These are phyloP conservation scores for Micractinium sp. DNA, from an alignment of 139 green algal species.

Conservation along the genomic window DNA sequence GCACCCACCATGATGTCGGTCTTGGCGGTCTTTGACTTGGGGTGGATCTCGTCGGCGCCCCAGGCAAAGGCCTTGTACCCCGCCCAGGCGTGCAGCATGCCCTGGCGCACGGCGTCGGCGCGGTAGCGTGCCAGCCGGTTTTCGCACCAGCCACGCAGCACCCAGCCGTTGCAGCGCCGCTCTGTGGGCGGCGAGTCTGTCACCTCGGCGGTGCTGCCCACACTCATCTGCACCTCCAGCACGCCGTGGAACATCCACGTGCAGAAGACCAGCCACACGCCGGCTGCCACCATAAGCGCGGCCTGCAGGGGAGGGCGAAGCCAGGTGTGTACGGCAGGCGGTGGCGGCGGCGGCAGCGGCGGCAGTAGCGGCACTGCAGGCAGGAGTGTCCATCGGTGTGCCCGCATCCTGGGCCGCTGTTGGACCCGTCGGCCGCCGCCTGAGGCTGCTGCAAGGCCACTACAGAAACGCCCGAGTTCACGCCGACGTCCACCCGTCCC, in stretches of 20 bases:
- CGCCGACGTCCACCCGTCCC: not conserved
- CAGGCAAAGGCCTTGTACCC: constrained; percentile 71
- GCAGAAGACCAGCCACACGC: constrained; percentile 5
- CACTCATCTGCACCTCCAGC: constrained; percentile 18
- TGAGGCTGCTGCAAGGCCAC: not conserved
- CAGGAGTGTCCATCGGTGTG: not conserved
- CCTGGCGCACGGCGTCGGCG: constrained; percentile 39
- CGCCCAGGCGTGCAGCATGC: constrained; percentile 66
- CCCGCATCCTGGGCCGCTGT: too few species aligned
- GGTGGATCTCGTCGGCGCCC: constrained; percentile 71
- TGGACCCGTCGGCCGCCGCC: too few species aligned
- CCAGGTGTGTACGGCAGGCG: not conserved
- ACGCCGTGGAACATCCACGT: constrained; percentile 32
- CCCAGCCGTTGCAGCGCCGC: not conserved
- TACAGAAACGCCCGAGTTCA: not conserved
- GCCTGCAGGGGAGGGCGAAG: not conserved
- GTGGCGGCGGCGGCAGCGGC: not conserved
- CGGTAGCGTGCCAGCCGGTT: not conserved
- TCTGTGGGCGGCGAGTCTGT: not conserved
- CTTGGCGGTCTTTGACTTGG: constrained; percentile 44
- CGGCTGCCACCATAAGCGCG: not conserved
- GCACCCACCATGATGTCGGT: constrained; percentile 37
- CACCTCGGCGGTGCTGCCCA: not conserved
- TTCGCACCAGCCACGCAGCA: not conserved
- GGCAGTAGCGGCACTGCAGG: not conserved